A percentile compares a stretch with the other conserved stretches of the same genome.
Conservation (phyloP, 306 rosid species). For the Rosa chinensis region DNA sequence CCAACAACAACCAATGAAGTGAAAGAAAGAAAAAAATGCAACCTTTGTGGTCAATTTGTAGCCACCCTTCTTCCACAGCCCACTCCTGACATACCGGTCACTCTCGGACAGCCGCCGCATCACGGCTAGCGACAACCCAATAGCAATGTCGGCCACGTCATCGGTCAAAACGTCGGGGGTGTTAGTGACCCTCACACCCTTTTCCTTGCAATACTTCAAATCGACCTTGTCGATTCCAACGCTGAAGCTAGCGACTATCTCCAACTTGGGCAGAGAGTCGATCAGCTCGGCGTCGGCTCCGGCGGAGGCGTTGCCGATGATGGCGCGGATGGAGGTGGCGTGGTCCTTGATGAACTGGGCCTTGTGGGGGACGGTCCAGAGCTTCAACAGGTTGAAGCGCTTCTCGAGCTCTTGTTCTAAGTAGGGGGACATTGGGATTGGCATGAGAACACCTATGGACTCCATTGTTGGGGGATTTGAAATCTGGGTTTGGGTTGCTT, state of each 20-base stretch:
- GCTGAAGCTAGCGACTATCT: constrained; percentile 69
- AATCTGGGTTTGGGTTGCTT: neutral
- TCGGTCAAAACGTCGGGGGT: constrained; percentile 89
- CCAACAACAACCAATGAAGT: neutral
- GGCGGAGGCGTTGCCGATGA: constrained; percentile 34
- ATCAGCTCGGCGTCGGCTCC: constrained; percentile 65
- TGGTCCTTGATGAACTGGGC: constrained; percentile 39
- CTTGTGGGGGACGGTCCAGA: constrained; percentile 43
- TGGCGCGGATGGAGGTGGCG: constrained; percentile 55
- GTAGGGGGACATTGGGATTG: constrained; percentile 45
- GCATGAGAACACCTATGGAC: constrained; percentile 54
- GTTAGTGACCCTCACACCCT: constrained; percentile 68
- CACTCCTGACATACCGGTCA: constrained; percentile 66
- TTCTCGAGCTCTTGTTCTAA: constrained; percentile 64
- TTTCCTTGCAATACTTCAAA: constrained; percentile 48
- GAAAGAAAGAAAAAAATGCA: neutral
- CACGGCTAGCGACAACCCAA: constrained; percentile 55
- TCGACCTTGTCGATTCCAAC: constrained; percentile 82
- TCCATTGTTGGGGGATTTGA: constrained; percentile 45
- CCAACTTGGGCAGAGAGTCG: constrained; percentile 59
- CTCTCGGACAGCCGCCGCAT: constrained; percentile 57
- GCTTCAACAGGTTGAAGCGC: constrained; percentile 62
- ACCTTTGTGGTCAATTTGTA: constrained; percentile 76
- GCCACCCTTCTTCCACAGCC: constrained; percentile 67
- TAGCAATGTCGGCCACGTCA: constrained; percentile 71